phyloP scores from a whole-genome alignment of 192 early-diverging fungal genomes.

The Coemansia biformis region DNA sequence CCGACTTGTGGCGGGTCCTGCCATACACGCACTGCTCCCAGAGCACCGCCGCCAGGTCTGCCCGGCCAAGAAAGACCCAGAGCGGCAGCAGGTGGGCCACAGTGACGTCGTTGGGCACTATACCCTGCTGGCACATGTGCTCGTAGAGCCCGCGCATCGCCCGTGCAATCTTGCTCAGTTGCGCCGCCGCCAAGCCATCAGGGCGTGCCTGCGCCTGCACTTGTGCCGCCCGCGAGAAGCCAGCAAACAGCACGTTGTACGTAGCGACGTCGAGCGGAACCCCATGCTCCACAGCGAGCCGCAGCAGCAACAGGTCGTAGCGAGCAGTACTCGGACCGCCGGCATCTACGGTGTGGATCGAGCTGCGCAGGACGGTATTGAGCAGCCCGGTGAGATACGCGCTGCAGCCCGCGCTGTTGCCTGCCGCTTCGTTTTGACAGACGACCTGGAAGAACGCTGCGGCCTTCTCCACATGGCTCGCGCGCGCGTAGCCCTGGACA shows the following conservation, averaged over 20 bases:
- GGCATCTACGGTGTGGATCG: too few relatives aligned
- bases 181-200: background rate
- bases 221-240: constrained; percentile 7
- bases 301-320: constrained; percentile 9
- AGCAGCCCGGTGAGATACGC: too few relatives aligned
- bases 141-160: constrained; percentile 14
- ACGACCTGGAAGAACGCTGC: too few relatives aligned
- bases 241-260: constrained; percentile 24
- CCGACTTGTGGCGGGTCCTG: constrained; percentile 5
- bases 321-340: background rate
- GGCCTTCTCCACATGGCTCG: too few relatives aligned
- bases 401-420: too few relatives aligned
- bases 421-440: too few relatives aligned
- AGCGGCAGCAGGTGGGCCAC: constrained; percentile 16
- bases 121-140: constrained; percentile 3
- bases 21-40: background rate
- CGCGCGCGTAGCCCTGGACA: too few relatives aligned
- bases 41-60: constrained; percentile 3
- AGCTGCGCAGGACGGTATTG: too few relatives aligned
- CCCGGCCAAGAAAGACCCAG: constrained; percentile 8
- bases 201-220: background rate
- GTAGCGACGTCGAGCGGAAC: constrained; percentile 14
- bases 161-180: background rate
- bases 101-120: constrained; percentile 13
- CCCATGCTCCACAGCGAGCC: background rate